Evolutionary conservation across 768 basidiomycete species (phyloP), one percentile per base, ranked within the genome.

Genomic region (Hortiboletus flavorubellus): DNA sequence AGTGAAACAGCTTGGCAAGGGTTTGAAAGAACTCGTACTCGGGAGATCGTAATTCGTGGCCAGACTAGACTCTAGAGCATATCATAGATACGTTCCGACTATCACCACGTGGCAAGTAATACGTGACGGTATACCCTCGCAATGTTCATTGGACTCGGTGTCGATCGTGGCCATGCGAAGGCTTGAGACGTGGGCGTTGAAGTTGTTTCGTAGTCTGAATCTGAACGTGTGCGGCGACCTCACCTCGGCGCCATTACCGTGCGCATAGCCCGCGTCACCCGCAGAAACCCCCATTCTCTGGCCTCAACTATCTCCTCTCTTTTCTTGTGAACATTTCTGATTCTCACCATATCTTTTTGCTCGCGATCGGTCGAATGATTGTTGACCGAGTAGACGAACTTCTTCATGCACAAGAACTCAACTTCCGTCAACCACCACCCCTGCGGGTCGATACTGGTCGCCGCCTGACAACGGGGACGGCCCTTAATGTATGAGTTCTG

Each of bases 1-100:
- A 51, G 65, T 71, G n/a, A 68, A 55, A 52, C 70, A 62, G 37
- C 56, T 71, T 34, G 67, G 71, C 3, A 68, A 49, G 51, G 69
- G 71, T 29, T 44, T 71, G 61, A 72, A 67, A 46, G 64, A 66
- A n/a, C 55, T 71, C 5, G 60, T 71, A 23, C 64, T 72, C 30
- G 62, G 71, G 30, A 64, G 59, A 31, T 55, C 62, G 34, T 70
- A 42, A 55, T 59, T 41, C 16, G 40, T 48, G 38, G 51, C 26
- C 21, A 21, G 21, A 21, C 21, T 21, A 21, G 21, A 2, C 21
- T 21, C 21, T 43, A 21, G 12, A 23, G 10, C n/a, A 29, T 10
- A 18, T 53, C 34, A 29, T 30, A 12, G 8, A 29, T 40, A 29
- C 26, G 8, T 14, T 37, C 48, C 16, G 47, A 59, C 29, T 29